A percentile compares a stretch with the other conserved stretches of the same genome.
These are phyloP conservation scores for Chloromonas sp. DNA, from an alignment of 163 green algal genomes.

Conservation along the genomic window DNA sequence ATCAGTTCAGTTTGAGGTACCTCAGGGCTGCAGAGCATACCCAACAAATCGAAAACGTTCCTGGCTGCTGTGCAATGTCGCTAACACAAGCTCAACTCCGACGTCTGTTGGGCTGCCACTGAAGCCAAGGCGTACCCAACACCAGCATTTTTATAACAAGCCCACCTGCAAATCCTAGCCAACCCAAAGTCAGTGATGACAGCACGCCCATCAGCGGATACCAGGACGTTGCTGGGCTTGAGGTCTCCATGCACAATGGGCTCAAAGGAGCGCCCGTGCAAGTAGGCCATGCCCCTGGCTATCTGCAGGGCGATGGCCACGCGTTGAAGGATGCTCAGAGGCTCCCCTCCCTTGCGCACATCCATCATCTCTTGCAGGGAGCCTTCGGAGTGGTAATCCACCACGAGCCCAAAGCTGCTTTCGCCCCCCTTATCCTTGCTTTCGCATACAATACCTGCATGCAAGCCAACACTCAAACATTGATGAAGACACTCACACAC, in stretches of 20 bases:
- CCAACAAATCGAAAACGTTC: too few species aligned
- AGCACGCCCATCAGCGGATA: neutral
- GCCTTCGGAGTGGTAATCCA: neutral
- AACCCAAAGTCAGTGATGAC: constrained; percentile 14
- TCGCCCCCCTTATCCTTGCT: too few species aligned
- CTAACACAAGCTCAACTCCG: too few species aligned
- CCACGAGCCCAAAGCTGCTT: neutral
- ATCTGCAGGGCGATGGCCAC: neutral
- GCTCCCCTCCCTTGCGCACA: neutral
- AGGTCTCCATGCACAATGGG: constrained; percentile 18
- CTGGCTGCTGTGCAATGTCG: too few species aligned
- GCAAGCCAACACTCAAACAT: too few species aligned
- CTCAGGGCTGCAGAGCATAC: too few species aligned
- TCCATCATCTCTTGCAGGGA: neutral
- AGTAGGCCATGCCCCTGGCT: constrained; percentile 3
- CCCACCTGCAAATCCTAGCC: neutral
- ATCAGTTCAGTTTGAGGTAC: too few species aligned
- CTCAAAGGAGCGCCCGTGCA: constrained; percentile 2
- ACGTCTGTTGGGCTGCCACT: too few species aligned
- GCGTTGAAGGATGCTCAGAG: neutral
- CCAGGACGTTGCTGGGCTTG: constrained; percentile 21
- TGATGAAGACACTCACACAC: too few species aligned
- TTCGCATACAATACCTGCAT: too few species aligned
- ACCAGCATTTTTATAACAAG: too few species aligned
- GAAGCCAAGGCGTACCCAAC: too few species aligned